Conservation (phyloP, 2,329 filamentous ascomycete species). For the Ilyonectria robusta region DNA sequence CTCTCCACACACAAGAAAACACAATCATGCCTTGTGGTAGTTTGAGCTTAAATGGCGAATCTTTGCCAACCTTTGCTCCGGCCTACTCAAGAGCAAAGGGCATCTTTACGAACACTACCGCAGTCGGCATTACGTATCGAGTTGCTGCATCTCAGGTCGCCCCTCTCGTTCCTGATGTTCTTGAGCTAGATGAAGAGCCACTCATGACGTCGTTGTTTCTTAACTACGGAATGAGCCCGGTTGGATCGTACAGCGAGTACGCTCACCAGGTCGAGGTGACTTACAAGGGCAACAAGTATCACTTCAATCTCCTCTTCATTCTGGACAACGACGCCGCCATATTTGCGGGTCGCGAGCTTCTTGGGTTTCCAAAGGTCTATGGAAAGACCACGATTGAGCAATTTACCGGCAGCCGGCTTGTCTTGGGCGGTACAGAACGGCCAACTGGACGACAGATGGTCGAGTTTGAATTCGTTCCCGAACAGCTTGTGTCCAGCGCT, state of each 20-base stretch:
- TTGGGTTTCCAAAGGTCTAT: conserved; percentile 27
- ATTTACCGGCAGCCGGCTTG: conserved; percentile 20
- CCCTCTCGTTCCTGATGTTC: conserved; percentile 21
- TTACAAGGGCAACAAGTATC: conserved; percentile 25
- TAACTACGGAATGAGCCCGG: conserved; percentile 21
- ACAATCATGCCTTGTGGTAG: conserved; percentile 26
- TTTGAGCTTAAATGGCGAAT: conserved; percentile 18
- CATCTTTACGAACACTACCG: conserved; percentile 14
- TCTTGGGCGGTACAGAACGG: conserved; percentile 18
- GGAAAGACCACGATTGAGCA: conserved; percentile 24
- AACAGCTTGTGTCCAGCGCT: conserved; percentile 12
- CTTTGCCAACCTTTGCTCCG: conserved; percentile 25
- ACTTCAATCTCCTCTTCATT: conserved; percentile 25
- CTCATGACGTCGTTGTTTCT: conserved; percentile 24
- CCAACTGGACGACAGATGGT: conserved; percentile 19
- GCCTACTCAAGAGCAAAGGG: conserved; percentile 22
- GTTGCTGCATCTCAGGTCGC: conserved; percentile 25
- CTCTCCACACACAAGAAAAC: background rate
- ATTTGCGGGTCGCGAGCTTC: conserved; percentile 27
- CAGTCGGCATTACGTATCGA: conserved; percentile 26
- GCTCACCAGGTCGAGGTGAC: conserved; percentile 30
- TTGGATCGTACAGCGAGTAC: conserved; percentile 25
- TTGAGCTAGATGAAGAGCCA: conserved; percentile 28
- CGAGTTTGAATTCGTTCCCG: conserved; percentile 29
- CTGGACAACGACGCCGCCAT: conserved; percentile 31